A percentile compares a stretch with the other conserved stretches of the same genome.
Conservation (phyloP, 305 asterid species). For the Solanum hybrid region DNA sequence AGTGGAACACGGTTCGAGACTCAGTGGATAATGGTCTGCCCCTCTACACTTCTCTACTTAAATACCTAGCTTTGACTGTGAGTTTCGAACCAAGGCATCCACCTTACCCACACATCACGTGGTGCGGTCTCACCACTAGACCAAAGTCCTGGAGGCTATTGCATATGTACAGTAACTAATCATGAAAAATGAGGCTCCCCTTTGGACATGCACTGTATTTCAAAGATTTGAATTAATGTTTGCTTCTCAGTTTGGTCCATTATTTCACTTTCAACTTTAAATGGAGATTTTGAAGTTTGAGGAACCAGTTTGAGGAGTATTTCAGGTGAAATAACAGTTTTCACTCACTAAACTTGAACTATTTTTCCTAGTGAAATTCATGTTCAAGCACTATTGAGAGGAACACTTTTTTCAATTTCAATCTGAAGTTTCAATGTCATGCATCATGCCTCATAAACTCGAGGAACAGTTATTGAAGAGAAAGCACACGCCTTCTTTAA, state of each 20-base stretch:
- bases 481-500: not conserved
- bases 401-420: not conserved
- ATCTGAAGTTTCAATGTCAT: not conserved
- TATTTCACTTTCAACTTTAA: not conserved
- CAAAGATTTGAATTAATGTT: not conserved
- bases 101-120: not conserved
- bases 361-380: not conserved
- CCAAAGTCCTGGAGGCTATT: not conserved
- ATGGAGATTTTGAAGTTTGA: not conserved
- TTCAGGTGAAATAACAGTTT: not conserved
- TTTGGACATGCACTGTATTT: not conserved
- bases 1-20: not conserved
- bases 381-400: not conserved
- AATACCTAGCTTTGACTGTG: not conserved
- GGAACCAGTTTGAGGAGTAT: not conserved
- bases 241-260: not conserved
- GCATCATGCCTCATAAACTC: not conserved
- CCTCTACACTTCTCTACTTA: not conserved
- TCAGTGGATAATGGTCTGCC: not conserved
- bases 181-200: not conserved
- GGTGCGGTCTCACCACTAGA: not conserved
- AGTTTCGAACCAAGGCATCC: not conserved
- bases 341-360: not conserved
- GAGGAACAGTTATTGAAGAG: not conserved
- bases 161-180: not conserved